phyloP scores from a whole-genome alignment of 768 basidiomycete species.

The Lentinus tigrinus region DNA sequence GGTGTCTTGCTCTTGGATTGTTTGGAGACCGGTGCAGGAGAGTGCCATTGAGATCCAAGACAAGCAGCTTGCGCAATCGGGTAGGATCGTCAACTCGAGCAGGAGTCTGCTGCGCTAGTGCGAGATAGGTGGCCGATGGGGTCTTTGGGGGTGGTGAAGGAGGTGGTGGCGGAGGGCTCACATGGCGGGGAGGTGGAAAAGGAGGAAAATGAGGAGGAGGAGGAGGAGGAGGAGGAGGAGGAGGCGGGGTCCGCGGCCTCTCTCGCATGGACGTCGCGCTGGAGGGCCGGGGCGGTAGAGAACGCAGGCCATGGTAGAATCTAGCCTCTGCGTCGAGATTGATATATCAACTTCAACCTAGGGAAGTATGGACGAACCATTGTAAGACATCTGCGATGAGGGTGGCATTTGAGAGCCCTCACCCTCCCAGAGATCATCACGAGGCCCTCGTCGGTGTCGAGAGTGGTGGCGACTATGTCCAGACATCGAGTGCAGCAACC shows the following conservation, averaged over 20 bases:
- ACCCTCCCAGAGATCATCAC: neutral
- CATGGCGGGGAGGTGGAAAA: slow-evolving; percentile 17
- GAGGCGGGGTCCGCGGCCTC: neutral
- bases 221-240: neutral
- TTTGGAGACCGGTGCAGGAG: slow-evolving; percentile 60
- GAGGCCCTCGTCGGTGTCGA: neutral
- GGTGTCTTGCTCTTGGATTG: neutral
- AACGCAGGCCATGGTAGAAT: neutral
- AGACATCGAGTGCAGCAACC: neutral
- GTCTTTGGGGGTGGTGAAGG: slow-evolving; percentile 17
- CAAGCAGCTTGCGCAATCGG: slow-evolving; percentile 56
- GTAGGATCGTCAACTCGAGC: slow-evolving; percentile 25
- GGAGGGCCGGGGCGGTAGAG: neutral
- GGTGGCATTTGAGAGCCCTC: slow-evolving; percentile 8
- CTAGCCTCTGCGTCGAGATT: neutral
- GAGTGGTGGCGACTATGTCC: neutral
- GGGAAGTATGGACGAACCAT: slow-evolving; percentile 5
- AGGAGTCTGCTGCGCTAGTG: slow-evolving; percentile 31
- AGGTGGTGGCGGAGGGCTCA: too few species aligned
- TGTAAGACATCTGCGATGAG: neutral
- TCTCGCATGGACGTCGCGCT: neutral
- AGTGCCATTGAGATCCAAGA: slow-evolving; percentile 77
- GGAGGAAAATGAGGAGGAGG: slow-evolving; percentile 1
- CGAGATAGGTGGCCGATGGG: slow-evolving; percentile 39
- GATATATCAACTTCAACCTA: neutral